Evolutionary conservation across 2,329 filamentous ascomycete species (phyloP).

Genomic region (Diaporthe citri): DNA sequence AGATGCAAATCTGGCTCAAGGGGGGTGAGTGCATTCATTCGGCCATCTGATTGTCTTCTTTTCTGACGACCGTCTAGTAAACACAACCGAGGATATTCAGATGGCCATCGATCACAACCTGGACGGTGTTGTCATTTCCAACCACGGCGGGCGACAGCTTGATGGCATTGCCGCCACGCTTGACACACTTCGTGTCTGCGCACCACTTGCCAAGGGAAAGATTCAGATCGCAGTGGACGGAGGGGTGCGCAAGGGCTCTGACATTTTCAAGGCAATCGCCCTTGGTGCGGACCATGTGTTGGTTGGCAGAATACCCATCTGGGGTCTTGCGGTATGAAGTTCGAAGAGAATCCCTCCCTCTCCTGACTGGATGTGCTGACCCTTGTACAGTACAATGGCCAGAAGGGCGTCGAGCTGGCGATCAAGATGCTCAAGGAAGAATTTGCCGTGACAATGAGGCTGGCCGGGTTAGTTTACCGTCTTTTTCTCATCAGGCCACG

Average conservation of each 20-base stretch:
- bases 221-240: constrained; percentile 67
- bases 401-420: constrained; percentile 15
- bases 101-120: constrained; percentile 50
- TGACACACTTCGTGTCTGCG: constrained; percentile 55
- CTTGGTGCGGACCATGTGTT: constrained; percentile 64
- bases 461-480: not conserved
- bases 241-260: constrained; percentile 65
- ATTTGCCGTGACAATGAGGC: constrained; percentile 14
- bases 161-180: constrained; percentile 59
- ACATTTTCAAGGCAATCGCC: constrained; percentile 67
- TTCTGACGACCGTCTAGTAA: constrained; percentile 41
- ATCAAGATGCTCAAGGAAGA: constrained; percentile 23
- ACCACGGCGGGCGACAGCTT: constrained; percentile 66
- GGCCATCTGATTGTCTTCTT: not conserved
- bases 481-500: not conserved
- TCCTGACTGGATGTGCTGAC: not conserved
- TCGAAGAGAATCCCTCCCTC: constrained; percentile 37
- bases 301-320: constrained; percentile 61
- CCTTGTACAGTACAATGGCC: not conserved
- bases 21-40: constrained; percentile 45
- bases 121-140: constrained; percentile 66
- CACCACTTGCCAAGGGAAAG: constrained; percentile 61
- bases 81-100: constrained; percentile 55
- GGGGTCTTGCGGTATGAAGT: constrained; percentile 53
- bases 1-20: constrained; percentile 63